A percentile compares a stretch with the other conserved stretches of the same genome.
Conservation (phyloP, 139 green algal species). For the Pedinophyceae sp. region DNA sequence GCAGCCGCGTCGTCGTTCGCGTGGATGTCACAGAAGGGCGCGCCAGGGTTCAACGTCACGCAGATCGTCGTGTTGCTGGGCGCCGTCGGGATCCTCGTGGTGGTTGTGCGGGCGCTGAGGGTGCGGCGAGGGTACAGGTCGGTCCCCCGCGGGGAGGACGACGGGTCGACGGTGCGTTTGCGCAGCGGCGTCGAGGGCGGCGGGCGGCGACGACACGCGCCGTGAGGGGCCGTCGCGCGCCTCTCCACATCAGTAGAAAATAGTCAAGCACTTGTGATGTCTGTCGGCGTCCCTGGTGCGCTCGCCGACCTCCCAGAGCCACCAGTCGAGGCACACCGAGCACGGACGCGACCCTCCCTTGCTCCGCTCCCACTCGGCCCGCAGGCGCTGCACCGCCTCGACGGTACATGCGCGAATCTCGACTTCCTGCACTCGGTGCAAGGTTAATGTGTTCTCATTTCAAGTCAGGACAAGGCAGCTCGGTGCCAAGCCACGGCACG, state of each 20-base stretch:
- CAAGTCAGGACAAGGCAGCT: conserved; percentile 11
- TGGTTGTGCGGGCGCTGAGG: no score
- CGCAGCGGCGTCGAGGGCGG: neutral
- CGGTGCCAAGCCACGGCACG: neutral
- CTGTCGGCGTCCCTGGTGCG: conserved; percentile 12
- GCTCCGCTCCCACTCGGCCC: conserved; percentile 1
- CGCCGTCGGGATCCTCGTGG: no score
- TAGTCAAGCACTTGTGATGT: conserved; percentile 59
- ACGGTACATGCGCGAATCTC: conserved; percentile 58
- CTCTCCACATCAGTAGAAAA: conserved; percentile 46
- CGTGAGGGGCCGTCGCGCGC: neutral
- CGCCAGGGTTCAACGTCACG: no score
- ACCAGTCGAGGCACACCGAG: conserved; percentile 63
- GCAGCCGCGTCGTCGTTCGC: no score
- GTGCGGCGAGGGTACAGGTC: neutral
- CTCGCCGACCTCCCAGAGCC: conserved; percentile 65
- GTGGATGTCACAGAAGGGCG: no score
- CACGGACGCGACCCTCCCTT: conserved; percentile 7
- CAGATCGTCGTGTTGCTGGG: no score
- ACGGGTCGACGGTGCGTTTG: neutral
- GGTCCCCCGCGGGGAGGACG: neutral
- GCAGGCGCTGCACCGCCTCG: conserved; percentile 42
- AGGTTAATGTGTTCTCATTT: conserved; percentile 25
- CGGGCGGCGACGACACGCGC: neutral
- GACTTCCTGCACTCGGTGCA: conserved; percentile 41